Base-by-base conservation (phyloP, 495 filamentous ascomycete genomes). In the Clavariopsis aquatica region DNA sequence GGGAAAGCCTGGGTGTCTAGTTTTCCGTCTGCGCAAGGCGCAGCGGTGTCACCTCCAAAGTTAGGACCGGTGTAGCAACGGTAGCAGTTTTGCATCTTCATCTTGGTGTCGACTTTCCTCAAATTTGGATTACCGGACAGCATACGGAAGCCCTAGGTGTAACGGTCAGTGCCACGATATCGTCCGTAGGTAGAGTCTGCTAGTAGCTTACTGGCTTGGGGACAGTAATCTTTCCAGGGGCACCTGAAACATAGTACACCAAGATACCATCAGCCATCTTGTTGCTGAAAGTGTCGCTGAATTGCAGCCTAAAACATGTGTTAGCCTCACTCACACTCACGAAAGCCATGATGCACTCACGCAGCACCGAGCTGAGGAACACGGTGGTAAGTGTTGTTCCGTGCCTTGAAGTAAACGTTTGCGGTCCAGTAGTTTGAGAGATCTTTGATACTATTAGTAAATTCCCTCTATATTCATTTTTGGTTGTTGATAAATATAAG, bases 391-490 rank as follows among this genome's bases (percentile, higher is more conserved):
- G 60, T 64, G 7, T 60, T 60, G 36, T 69, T 69, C 19, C 60
- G 28, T 1, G 65, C 65, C 34, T 69, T 69, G 49, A 69, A 69
- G 52, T 65, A 69, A 12, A 69, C 22, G 31, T 65, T 66, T 23
- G 66, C 62, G 15, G 66, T 65, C 66, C 66, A 69, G 57, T 69
- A 69, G 36, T 69, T 69, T 7, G 56, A 43, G 5, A 43, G 38
- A 43, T 43, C 38, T 43, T 6, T 43, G 13, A 43, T 10, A 17
- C 2, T 15, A 17, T 43, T 43, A 43, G 38, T n/a, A 8, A 43
- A 43, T 2, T 3, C 38, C n/a, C 2, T 43, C 6, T n/a, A n/a
- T n/a, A n/a, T n/a, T n/a, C n/a, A n/a, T n/a, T n/a, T n/a, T n/a
- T n/a, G n/a, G n/a, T n/a, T n/a, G n/a, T 17, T 10, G 38, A n/a